Base-by-base conservation (phyloP, 441 rosid genomes). In the Sinapis alba region DNA sequence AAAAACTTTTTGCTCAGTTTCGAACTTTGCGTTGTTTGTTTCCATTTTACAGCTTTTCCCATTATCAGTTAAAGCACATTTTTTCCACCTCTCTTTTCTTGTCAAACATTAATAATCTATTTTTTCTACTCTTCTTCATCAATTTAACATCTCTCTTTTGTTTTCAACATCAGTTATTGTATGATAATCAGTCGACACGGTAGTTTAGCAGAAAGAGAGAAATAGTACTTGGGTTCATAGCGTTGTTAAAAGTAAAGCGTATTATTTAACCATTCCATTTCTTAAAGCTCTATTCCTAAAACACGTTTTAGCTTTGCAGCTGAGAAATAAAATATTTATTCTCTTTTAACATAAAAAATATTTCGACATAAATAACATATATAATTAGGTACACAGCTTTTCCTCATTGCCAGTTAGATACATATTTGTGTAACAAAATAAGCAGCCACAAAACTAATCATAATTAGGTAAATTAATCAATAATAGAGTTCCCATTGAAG, bases 21-120 rank as follows among this genome's bases (percentile, higher is more conserved):
- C 53, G 4, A 9, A 15, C 23, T 12, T 23, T 63, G 32, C 18
- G n/a, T 59, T 27, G 18, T 15, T 59, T 27, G 63, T 59, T 59
- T 59, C 19, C 5, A 1, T 34, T 23, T n/a, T 24, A 13, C 23
- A 15, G 18, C 67, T 43, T 59, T 59, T 57, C 56, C 43, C 8
- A 36, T 24, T 36, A 51, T 62, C 69, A 51, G 76, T 53, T 72
- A 51, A 72, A 72, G 18, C 69, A 72, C 30, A 60, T 19, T 23
- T 19, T 23, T 50, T 16, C 13, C 51, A 61, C 18, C 61, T 20
- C 32, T 27, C 5, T 10, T 24, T 11, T 20, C 13, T 19, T 51
- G 23, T 8, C 36, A 24, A 21, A 18, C 11, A 47, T 16, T 16
- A 47, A 47, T 47, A 21, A 16, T 7, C 23, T 50, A 4, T 4